Base-by-base conservation (phyloP, 768 basidiomycete species). In the Boletus barrowsii region DNA sequence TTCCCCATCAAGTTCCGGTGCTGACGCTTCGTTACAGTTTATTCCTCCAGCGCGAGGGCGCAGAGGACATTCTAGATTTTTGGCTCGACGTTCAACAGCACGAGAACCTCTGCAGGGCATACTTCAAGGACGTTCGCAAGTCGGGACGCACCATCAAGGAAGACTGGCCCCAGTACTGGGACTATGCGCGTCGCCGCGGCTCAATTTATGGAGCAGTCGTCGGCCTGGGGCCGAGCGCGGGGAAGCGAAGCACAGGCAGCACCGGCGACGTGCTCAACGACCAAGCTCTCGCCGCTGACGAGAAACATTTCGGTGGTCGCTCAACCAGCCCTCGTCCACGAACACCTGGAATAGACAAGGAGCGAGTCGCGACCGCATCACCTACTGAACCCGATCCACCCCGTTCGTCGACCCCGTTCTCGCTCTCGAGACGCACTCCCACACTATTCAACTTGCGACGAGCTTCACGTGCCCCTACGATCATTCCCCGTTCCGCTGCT, bases 31-130 rank as follows among this genome's bases (percentile, higher is more conserved):
- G 15, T 54, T 43, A 8, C 26, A 97, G 96, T 73, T 82, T 98
- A 56, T 98, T 98, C 71, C 77, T 99, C 35, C 96, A 98, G 69
- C 84, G 93, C 35, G 96, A 99, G 73, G 91, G 93, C 24, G 85
- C 92, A 51, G 96, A 98, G 68, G 97, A 99, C 70, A 90, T 94
- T 46, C 75, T 99, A 42, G 97, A 99, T 70, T 98, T 98, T 65
- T 98, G 96, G 95, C 82, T 99, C 29, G 97, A 99, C 69, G 97
- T 98, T 7, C 94, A 97, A 63, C 97, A 98, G 73, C 97, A 99
- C 70, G 97, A 98, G 75, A 98, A 98, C 68, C 84, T 99, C 33
- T 98, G 96, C 72, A 83, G 95, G 56, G 97, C 96, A 9, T 98
- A 98, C 73, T 98, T 99, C 83, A 97, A 98, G 78, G 97, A 98